A percentile compares a stretch with the other conserved stretches of the same genome.
These are phyloP conservation scores for Globisporangium yorkense DNA, from an alignment of 352 stramenopile species.

Conservation along the genomic window DNA sequence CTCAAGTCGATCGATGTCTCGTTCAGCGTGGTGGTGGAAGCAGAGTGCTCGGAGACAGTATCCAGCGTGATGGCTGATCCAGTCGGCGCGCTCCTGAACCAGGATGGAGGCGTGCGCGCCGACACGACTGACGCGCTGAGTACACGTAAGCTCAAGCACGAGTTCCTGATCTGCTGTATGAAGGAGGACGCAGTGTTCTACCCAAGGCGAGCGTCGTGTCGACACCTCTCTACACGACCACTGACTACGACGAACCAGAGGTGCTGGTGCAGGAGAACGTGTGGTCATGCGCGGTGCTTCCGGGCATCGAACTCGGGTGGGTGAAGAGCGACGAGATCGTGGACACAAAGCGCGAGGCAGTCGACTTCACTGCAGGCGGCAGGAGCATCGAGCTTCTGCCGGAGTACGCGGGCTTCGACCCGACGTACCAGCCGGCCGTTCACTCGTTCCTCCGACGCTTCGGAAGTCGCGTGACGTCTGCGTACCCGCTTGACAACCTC, in stretches of 20 bases:
- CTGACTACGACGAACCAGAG: not conserved
- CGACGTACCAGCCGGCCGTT: too few species aligned
- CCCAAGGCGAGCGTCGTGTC: not conserved
- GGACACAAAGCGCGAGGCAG: not conserved
- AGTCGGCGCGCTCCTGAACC: conserved; percentile 2
- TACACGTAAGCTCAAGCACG: too few species aligned
- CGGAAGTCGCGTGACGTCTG: not conserved
- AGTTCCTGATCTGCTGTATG: conserved; percentile 3
- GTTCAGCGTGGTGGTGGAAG: not conserved
- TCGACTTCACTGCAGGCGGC: not conserved
- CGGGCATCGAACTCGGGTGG: not conserved
- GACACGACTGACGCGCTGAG: too few species aligned
- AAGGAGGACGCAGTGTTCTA: conserved; percentile 3
- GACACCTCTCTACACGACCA: not conserved
- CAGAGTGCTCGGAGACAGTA: too few species aligned
- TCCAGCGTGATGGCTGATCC: not conserved
- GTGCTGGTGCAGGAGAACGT: not conserved
- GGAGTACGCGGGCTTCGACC: too few species aligned
- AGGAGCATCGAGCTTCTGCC: not conserved
- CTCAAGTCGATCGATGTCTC: conserved; percentile 2
- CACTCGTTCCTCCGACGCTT: conserved; percentile 1
- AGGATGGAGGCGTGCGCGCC: not conserved
- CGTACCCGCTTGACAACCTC: not conserved
- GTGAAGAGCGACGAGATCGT: too few species aligned
- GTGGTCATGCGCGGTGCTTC: conserved; percentile 3